Conservation (phyloP, 768 basidiomycete species). For the Tricholoma matsutake region DNA sequence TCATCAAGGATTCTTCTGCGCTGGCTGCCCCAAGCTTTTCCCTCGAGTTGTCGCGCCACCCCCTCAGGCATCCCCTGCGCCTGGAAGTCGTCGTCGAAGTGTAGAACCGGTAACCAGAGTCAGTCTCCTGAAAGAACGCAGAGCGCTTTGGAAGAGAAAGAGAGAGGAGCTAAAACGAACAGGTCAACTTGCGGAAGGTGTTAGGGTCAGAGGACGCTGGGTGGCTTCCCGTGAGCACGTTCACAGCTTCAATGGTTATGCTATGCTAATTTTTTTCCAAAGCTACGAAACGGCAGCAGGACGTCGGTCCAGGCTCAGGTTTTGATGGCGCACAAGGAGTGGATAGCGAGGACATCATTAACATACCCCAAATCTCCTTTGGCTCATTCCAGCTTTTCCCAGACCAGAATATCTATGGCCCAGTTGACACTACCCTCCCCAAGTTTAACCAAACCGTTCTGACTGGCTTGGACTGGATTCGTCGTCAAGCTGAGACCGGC, state of each 20-base stretch:
- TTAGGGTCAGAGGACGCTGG: slow-evolving; percentile 61
- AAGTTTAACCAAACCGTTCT: slow-evolving; percentile 52
- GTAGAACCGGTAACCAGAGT: slow-evolving; percentile 43
- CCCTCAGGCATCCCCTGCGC: slow-evolving; percentile 38
- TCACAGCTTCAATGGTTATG: neutral
- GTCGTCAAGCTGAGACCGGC: slow-evolving; percentile 41
- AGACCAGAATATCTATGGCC: slow-evolving; percentile 57
- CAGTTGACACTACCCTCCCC: slow-evolving; percentile 45
- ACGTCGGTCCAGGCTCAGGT: slow-evolving; percentile 41
- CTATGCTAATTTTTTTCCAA: slow-evolving; percentile 8
- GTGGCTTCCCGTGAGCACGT: slow-evolving; percentile 43
- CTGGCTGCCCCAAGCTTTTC: slow-evolving; percentile 54
- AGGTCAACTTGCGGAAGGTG: slow-evolving; percentile 33
- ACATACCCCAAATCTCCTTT: slow-evolving; percentile 55
- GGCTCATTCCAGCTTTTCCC: slow-evolving; percentile 65
- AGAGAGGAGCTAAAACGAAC: slow-evolving; percentile 33
- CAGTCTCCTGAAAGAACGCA: slow-evolving; percentile 46
- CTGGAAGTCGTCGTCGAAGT: slow-evolving; percentile 32
- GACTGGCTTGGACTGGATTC: slow-evolving; percentile 55
- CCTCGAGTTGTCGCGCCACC: slow-evolving; percentile 26
- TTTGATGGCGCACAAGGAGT: slow-evolving; percentile 66
- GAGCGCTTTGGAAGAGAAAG: slow-evolving; percentile 44
- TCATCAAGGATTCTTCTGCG: slow-evolving; percentile 58
- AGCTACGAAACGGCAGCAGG: slow-evolving; percentile 49
- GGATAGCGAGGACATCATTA: slow-evolving; percentile 62